A percentile compares a stretch with the other conserved stretches of the same genome.
Conservation (phyloP, 345 rosid species). For the Aquilaria yunnanensis region DNA sequence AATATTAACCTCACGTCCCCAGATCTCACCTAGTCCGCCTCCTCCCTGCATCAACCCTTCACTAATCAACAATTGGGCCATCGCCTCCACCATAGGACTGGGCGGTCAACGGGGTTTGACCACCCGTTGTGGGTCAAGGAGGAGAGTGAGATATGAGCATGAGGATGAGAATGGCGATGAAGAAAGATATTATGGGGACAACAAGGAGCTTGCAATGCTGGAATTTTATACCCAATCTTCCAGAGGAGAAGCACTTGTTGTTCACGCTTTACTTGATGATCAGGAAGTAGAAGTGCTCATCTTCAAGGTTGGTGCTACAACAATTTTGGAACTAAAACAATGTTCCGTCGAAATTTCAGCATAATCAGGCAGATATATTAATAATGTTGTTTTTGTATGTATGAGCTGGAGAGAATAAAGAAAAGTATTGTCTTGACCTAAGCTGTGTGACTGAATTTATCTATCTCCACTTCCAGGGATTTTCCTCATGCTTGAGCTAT, state of each 20-base stretch:
- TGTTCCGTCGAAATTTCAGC: too few species aligned
- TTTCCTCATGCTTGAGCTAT: constrained; percentile 68
- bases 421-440: not conserved
- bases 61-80: too few species aligned
- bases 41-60: too few species aligned
- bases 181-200: constrained; percentile 39
- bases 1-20: too few species aligned
- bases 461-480: constrained; percentile 39
- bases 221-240: constrained; percentile 57
- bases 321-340: not conserved
- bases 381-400: not conserved
- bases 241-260: constrained; percentile 67
- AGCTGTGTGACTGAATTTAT: not conserved
- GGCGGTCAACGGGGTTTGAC: not conserved
- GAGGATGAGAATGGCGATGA: constrained; percentile 25
- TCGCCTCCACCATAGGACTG: too few species aligned
- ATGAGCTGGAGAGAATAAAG: too few species aligned
- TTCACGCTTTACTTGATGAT: constrained; percentile 57
- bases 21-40: too few species aligned
- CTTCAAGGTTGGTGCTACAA: constrained; percentile 42
- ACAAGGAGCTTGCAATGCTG: constrained; percentile 54
- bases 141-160: constrained; percentile 33
- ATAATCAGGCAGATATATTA: too few species aligned
- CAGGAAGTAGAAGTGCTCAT: constrained; percentile 57
- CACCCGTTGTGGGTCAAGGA: constrained; percentile 31